phyloP scores from a whole-genome alignment of 805 yeast genomes.

The Candida multigemmis region DNA sequence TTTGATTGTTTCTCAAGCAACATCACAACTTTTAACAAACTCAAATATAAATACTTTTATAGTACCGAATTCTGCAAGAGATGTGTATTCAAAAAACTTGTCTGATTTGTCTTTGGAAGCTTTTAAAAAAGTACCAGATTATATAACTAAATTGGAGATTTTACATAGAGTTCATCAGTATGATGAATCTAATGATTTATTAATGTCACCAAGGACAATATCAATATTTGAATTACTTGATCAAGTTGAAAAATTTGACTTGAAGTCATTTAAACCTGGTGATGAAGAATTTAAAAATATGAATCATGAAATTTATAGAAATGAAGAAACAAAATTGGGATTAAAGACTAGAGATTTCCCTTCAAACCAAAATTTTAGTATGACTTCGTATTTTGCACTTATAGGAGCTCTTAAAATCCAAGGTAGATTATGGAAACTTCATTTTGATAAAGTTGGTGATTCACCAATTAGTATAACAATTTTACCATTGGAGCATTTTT shows the following conservation, averaged over 20 bases:
- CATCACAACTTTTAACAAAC: constrained; percentile 23
- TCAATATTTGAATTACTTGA: constrained; percentile 26
- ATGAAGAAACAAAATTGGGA: too few species aligned
- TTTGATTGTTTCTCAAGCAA: constrained; percentile 24
- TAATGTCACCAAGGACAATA: constrained; percentile 19
- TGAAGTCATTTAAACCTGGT: too few species aligned
- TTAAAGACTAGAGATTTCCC: constrained; percentile 1
- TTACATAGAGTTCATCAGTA: constrained; percentile 39
- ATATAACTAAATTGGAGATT: constrained; percentile 33
- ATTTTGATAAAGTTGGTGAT: constrained; percentile 14
- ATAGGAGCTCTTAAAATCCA: constrained; percentile 43
- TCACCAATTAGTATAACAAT: constrained; percentile 25
- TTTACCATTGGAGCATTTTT: constrained; percentile 14
- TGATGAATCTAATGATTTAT: constrained; percentile 20
- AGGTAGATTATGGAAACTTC: constrained; percentile 34
- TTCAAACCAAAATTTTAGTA: too few species aligned
- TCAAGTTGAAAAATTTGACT: constrained; percentile 5
- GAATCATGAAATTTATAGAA: too few species aligned
- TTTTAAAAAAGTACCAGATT: constrained; percentile 27
- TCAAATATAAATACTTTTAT: constrained; percentile 25
- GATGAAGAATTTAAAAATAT: too few species aligned
- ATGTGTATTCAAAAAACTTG: constrained; percentile 24
- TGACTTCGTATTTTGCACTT: constrained; percentile 28
- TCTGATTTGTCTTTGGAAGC: constrained; percentile 29
- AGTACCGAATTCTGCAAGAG: constrained; percentile 26